Evolutionary conservation across 345 rosid species (phyloP), one percentile per base, ranked within the genome.

Genomic region (Mallotus nudiflorus): DNA sequence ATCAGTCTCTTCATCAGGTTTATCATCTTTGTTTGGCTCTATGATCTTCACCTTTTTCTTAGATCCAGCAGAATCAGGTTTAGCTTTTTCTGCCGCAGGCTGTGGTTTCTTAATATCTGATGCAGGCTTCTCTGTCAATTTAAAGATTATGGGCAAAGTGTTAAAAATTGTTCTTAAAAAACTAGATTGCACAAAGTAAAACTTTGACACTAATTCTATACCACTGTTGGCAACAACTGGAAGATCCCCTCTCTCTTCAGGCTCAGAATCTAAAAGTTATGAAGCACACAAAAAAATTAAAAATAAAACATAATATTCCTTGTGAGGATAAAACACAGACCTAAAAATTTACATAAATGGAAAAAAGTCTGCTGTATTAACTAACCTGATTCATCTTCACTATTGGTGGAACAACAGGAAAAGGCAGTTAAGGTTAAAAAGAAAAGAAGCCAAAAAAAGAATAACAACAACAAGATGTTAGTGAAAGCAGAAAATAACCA

Each of bases 31-130:
- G 37, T 68, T 70, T 39, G 84, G 82, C 76, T 81, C 82, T 6
- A 72, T 82, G 60, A 81, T 67, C 75, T 79, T 84, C 73, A 81
- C 93, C 42, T 72, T 77, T 71, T 76, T 81, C 68, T 73, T 84
- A 31, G 52, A 72, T 31, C 55, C 77, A 46, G 73, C 55, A 44
- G 70, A 52, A 57, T n/a, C 58, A 65, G 75, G 20, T 62, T 73
- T 73, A 20, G 73, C 56, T 58, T 67, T 62, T 28, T 51, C 28
- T 0, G 61, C 54, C 11, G n/a, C n/a, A 49, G 82, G 29, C 31
- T 67, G 44, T 13, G 42, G 14, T 39, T 33, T 53, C 65, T 65
- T 63, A 19, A 66, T 75, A 40, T 65, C 69, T 56, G 66, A 50
- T 59, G 59, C 71, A 3, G 77, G 53, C 37, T 76, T 76, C 59